These are phyloP conservation scores for Rhexocercosporidium sp. DNA, from an alignment of 2,329 filamentous ascomycete genomes.

Conservation along the genomic window DNA sequence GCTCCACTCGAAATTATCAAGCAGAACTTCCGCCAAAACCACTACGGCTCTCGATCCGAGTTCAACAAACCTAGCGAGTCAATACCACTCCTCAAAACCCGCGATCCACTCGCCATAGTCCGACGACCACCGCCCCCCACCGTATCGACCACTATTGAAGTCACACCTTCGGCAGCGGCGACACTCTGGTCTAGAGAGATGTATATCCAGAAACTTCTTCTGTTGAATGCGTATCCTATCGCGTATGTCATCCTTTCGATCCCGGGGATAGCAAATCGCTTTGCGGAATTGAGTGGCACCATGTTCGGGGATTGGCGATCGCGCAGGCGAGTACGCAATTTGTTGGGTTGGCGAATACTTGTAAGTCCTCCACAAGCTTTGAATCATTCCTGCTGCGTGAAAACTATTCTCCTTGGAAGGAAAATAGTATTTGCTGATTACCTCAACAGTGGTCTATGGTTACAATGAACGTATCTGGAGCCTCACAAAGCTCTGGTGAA, in stretches of 20 bases:
- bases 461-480: slow-evolving; percentile 41
- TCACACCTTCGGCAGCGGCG: not conserved
- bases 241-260: slow-evolving; percentile 48
- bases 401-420: not conserved
- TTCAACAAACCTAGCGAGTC: not conserved
- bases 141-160: not conserved
- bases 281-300: slow-evolving; percentile 36
- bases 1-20: slow-evolving; percentile 20
- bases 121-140: slow-evolving; percentile 14
- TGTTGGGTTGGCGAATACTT: slow-evolving; percentile 46
- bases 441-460: slow-evolving; percentile 42
- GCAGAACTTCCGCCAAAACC: slow-evolving; percentile 13
- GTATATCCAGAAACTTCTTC: slow-evolving; percentile 39
- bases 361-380: slow-evolving; percentile 1
- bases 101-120: slow-evolving; percentile 24
- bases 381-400: too few species aligned
- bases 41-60: not conserved
- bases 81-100: slow-evolving; percentile 16
- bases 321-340: slow-evolving; percentile 46
- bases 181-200: slow-evolving; percentile 11
- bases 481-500: slow-evolving; percentile 20
- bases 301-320: slow-evolving; percentile 36
- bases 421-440: not conserved
- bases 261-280: slow-evolving; percentile 45
- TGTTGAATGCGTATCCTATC: slow-evolving; percentile 47